Evolutionary conservation across 164 flowering plant species (phyloP), one percentile per base, ranked within the genome.

Genomic region (Vitis amurensis): DNA sequence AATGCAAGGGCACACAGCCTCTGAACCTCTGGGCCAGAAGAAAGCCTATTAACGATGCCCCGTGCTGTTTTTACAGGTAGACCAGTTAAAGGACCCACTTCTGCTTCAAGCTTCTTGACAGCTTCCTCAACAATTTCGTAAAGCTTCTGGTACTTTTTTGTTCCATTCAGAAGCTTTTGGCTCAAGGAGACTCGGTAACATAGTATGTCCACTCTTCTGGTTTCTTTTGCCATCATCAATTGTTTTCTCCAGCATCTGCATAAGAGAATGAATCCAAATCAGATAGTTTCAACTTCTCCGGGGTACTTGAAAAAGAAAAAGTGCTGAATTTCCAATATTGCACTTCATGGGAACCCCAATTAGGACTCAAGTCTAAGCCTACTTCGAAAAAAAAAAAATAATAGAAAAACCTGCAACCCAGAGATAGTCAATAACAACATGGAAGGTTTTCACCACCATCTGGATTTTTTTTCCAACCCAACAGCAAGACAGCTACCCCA

Each of bases 31-130:
- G 90, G 85, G 16, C 97, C 98, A 15, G 88, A 85, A 68, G 97
- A 85, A 50, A 96, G 97, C 83, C 99, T 82, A 78, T 93, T 93
- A 15, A 96, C 98, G 53, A 96, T 93, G 17, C 99, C 97, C 50
- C 98, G 44, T 77, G 37, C 89, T 92, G 81, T 93, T 76, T 85
- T 91, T 14, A 79, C 83, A 10, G 93, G 93, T 55, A 84, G 68
- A 59, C 95, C 95, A 80, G 87, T 85, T 37, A 96, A 70, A 48
- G 94, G 88, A 27, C 97, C 99, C 27, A 93, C 90, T 66, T 96
- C 99, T 52, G 74, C 81, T 79, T 91, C 92, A 67, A 96, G 95
- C 77, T 77, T 86, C 80, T 86, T 84, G 51, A 86, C 87, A 50
- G 97, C 95, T 55, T 83, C 81, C 49, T 79, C 91, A 23, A 93